Conservation (phyloP, 805 yeast genomes). For the Citeromyces matritensis region DNA sequence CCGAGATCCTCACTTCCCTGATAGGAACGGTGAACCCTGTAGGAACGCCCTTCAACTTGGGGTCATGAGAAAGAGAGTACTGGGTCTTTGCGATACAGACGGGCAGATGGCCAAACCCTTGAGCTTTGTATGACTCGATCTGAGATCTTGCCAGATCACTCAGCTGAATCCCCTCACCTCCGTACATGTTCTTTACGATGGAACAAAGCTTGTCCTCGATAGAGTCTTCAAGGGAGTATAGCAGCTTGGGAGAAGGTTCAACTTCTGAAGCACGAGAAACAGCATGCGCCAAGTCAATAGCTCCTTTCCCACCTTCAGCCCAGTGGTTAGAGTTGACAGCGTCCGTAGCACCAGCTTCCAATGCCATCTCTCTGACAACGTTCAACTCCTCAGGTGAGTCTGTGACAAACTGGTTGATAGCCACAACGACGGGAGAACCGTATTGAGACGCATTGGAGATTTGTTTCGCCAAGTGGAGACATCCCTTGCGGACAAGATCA, state of each 20-base stretch:
- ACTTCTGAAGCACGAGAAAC: constrained; percentile 51
- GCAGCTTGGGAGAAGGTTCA: constrained; percentile 25
- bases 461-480: constrained; percentile 82
- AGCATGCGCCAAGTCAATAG: constrained; percentile 69
- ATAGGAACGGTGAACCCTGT: constrained; percentile 88
- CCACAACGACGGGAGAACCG: constrained; percentile 89
- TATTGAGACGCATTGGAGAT: constrained; percentile 72
- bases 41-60: constrained; percentile 88
- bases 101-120: constrained; percentile 85
- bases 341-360: constrained; percentile 84
- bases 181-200: constrained; percentile 85
- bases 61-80: constrained; percentile 90
- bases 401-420: constrained; percentile 75
- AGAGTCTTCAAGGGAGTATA: no score
- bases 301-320: constrained; percentile 93
- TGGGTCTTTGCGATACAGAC: constrained; percentile 97
- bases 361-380: constrained; percentile 64
- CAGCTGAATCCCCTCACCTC: constrained; percentile 78
- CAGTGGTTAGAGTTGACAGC: constrained; percentile 89
- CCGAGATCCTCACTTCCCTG: constrained; percentile 84
- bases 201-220: constrained; percentile 70
- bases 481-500: constrained; percentile 64
- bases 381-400: constrained; percentile 75
- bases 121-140: constrained; percentile 66
- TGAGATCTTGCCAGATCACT: constrained; percentile 69